Evolutionary conservation across 1,139 yeast species (phyloP).

Genomic region (Scheffersomyces titani): DNA sequence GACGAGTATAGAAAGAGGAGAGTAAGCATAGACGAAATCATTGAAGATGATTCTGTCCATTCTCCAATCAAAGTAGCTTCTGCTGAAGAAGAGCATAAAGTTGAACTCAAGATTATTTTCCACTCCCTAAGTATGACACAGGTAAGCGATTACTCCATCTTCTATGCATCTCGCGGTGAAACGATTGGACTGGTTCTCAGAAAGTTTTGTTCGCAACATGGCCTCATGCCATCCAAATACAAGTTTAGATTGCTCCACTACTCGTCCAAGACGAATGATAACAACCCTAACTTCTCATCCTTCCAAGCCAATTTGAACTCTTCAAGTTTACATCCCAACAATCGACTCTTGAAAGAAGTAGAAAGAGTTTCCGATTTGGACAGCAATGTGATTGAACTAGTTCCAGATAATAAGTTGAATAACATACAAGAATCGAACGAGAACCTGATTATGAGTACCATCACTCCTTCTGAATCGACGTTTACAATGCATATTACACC

Average conservation of each 20-base stretch:
- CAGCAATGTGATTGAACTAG: conserved; percentile 22
- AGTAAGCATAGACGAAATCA: conserved; percentile 5
- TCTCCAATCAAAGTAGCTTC: background rate
- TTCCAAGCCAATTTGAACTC: background rate
- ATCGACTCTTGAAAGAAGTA: conserved; percentile 13
- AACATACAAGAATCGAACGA: conserved; percentile 6
- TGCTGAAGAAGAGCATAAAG: background rate
- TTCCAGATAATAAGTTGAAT: conserved; percentile 13
- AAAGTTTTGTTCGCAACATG: conserved; percentile 33
- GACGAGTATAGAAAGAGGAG: conserved; percentile 9
- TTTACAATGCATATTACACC: conserved; percentile 29
- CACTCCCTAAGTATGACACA: background rate
- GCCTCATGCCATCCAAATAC: conserved; percentile 28
- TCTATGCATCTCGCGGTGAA: conserved; percentile 11
- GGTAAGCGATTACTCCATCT: conserved; percentile 3
- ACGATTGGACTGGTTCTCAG: conserved; percentile 34
- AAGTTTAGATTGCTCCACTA: conserved; percentile 11
- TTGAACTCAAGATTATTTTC: conserved; percentile 1
- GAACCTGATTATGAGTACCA: conserved; percentile 11
- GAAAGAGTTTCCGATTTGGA: conserved; percentile 24
- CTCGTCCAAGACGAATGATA: background rate
- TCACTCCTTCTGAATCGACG: conserved; percentile 33
- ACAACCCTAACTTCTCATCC: background rate
- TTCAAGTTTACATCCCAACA: background rate
- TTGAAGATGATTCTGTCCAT: conserved; percentile 2